Evolutionary conservation across 1,284 basidiomycete species (phyloP), one percentile per base, ranked within the genome.

Genomic region (Trametes polyzona): DNA sequence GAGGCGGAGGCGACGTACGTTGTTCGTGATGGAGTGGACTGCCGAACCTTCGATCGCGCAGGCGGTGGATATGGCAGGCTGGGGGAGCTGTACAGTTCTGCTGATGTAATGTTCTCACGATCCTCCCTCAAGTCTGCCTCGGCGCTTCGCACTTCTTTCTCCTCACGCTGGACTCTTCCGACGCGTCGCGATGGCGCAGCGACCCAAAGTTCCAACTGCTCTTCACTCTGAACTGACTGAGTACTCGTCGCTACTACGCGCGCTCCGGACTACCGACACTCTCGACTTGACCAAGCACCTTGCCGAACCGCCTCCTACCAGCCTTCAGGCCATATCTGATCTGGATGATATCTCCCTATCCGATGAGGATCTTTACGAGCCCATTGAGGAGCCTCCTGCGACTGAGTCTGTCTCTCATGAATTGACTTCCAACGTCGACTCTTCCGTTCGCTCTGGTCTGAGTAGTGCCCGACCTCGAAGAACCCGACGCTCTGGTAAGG

Each of bases 211-310:
- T 19, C 79, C 85, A 16, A 68, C 73, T 40, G 74, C 78, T 23
- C 67, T 87, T 3, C 83, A 83, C 66, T 75, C 76, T 33, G 86
- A 88, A 65, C 74, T 87, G 40, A 75, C 79, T 12, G 84, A 87
- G 66, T 89, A 88, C 69, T 74, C 83, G 2, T 83, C 83, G 19
- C 77, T 88, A 7, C 67, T 89, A 24, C 82, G 86, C 39, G 80
- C 81, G 19, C 73, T 89, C 14, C 74, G 82, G 35, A 81, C 82
- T 2, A 79, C 68, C 50, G 73, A 79, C 53, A 77, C 78, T 2
- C 76, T 85, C 40, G 84, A 87, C 69, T 73, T 88, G 33, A 70
- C 80, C 4, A 70, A 76, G 3, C 81, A 84, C 44, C 73, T 83
- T 32, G 71, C 73, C 2, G 50, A 58, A 23, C 46, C 57, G 12